phyloP scores from a whole-genome alignment of 1,139 yeast genomes.

The Scheffersomyces illinoinensis region DNA sequence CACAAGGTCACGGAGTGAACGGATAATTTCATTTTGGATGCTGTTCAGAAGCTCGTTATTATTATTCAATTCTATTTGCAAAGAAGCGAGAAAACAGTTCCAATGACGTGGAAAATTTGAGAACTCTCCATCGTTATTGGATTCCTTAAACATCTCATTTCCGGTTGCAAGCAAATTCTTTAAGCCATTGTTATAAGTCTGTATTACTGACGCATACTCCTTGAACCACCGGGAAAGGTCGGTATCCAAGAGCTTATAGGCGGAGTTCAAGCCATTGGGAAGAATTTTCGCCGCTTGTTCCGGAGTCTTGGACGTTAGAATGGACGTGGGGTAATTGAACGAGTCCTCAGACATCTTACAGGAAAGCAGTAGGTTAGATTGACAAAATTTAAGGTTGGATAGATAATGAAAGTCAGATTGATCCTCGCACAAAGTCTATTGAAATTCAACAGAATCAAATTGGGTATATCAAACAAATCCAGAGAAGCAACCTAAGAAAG shows the following conservation, averaged over 20 bases:
- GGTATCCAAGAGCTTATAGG: constrained; percentile 13
- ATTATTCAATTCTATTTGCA: constrained; percentile 54
- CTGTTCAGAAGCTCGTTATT: constrained; percentile 53
- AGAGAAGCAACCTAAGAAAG: neutral
- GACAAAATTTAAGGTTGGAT: neutral
- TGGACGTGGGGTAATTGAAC: constrained; percentile 37
- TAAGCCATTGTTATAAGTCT: constrained; percentile 11
- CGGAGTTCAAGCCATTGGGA: constrained; percentile 30
- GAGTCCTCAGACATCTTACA: constrained; percentile 20
- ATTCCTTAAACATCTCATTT: constrained; percentile 9
- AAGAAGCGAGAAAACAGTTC: constrained; percentile 53
- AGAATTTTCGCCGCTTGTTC: constrained; percentile 43
- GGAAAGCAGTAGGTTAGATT: neutral
- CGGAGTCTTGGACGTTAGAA: constrained; percentile 46
- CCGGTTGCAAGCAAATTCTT: constrained; percentile 15
- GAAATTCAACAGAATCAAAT: neutral
- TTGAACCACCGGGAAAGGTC: constrained; percentile 15
- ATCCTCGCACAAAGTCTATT: neutral
- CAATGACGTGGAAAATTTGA: constrained; percentile 60
- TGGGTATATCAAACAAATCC: too few relatives aligned
- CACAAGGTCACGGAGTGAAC: constrained; percentile 53
- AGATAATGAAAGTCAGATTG: neutral
- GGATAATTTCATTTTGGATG: constrained; percentile 57
- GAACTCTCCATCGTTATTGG: constrained; percentile 33
- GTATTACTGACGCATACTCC: constrained; percentile 13